A percentile compares a stretch with the other conserved stretches of the same genome.
Evolutionary conservation across 139 green algal species (phyloP).

Genomic region (Diplosphaera chodatii): DNA sequence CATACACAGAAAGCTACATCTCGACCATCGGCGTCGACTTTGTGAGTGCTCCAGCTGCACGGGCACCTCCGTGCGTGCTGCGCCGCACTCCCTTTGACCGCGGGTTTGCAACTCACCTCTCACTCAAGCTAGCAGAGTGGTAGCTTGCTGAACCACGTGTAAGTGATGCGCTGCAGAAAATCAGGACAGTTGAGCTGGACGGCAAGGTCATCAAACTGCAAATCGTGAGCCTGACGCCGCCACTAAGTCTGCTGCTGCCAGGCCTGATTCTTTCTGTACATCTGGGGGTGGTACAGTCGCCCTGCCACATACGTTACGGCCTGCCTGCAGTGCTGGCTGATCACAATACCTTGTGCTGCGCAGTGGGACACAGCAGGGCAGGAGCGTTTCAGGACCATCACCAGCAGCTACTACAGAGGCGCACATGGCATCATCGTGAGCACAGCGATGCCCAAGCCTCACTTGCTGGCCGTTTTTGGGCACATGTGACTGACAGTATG

Average conservation of each 20-base stretch:
- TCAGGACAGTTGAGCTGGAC: slow-evolving; percentile 97
- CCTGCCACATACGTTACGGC: too few species aligned
- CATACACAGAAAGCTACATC: slow-evolving; percentile 99
- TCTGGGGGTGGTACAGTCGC: too few species aligned
- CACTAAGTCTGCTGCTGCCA: too few species aligned
- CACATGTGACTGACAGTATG: too few species aligned
- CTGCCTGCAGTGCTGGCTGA: too few species aligned
- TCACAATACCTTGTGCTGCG: slow-evolving; percentile 1
- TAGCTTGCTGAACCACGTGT: not conserved
- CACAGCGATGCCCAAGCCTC: too few species aligned
- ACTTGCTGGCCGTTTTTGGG: too few species aligned
- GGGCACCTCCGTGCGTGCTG: too few species aligned
- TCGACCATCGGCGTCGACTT: slow-evolving; percentile 99
- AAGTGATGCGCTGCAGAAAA: slow-evolving; percentile 78
- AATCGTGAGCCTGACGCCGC: slow-evolving; percentile 64
- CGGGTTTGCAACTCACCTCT: too few species aligned
- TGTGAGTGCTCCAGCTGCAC: slow-evolving; percentile 55
- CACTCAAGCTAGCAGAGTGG: too few species aligned
- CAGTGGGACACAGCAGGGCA: slow-evolving; percentile 99
- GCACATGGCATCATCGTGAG: slow-evolving; percentile 95
- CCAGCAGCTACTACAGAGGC: slow-evolving; percentile 95
- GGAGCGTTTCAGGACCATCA: slow-evolving; percentile 98
- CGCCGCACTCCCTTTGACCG: too few species aligned
- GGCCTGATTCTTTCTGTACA: too few species aligned
- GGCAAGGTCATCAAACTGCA: slow-evolving; percentile 99